Base-by-base conservation (phyloP, 1,284 basidiomycete species). In the Marasmius tenuissimus region DNA sequence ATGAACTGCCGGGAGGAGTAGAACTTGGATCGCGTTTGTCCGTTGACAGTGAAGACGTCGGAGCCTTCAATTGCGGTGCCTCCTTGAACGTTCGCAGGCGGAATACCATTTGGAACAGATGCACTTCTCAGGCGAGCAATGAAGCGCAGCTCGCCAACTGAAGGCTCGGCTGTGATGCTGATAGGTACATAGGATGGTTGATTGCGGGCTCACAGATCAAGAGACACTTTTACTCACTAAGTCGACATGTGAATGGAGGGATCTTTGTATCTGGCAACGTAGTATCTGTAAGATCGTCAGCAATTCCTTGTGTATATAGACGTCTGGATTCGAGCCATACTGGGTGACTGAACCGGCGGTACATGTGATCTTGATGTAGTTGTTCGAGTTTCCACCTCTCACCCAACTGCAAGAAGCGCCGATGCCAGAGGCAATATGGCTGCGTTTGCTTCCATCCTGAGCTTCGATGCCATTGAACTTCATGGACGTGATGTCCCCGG, bases 21-120 rank as follows among this genome's bases (percentile, higher is more conserved):
- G 63, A 76, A 78, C 57, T 78, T 78, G 61, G 73, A 77, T n/a
- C 75, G 70, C 2, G 77, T 78, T 61, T 78, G 72, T 1, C 71
- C 71, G 49, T 66, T 71, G 60, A 77, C 67, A 6, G 51, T 57
- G 67, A 69, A 79, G 33, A 79, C 77, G 55, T 79, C 77, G 42
- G 68, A 71, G n/a, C 74, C 76, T 65, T 79, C 76, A 58, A 79
- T 75, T 14, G 74, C 73, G 16, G 72, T 73, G 0, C 75, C 76
- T 40, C 76, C 75, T 16, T 65, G 53, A 40, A 76, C 67, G 40
- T 74, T 68, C 7, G 75, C 65, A 7, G 59, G 67, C 1, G 68
- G 39, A 56, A 63, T 62, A 8, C 77, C 76, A 48, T 70, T 74
- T 27, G 75, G 68, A 2, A 78, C 58, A 10, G 71, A 67, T 6